Base-by-base conservation (phyloP, 495 filamentous ascomycete species). In the Poronia punctata region DNA sequence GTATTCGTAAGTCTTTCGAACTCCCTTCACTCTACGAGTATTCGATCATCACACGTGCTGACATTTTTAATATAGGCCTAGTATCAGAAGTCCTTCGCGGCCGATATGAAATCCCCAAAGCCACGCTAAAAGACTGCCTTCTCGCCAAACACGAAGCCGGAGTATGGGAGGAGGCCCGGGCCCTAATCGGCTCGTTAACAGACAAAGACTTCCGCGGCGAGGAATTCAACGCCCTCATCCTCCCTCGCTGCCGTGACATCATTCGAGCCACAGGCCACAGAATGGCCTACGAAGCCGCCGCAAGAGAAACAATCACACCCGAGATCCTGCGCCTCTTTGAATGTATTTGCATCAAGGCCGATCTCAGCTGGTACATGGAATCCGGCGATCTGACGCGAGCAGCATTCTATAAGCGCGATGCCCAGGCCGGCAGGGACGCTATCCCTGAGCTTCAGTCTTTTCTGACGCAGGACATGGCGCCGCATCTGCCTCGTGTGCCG, bases 271-370 rank as follows among this genome's bases (percentile, higher is more conserved):
- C 60, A 4, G 63, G 59, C 1, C 53, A 61, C n/a, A 58, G 61
- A 1, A 65, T 65, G 59, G 61, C 56, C 1, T 54, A 59, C 17
- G 62, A 67, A 38, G 58, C 60, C 4, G 58, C 17, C 22, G 18
- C 10, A 4, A 32, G 35, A 5, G 25, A 32, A 1, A 50, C 57
- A 4, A 31, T 67, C 0, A 49, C 54, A 16, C 40, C 39, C 6
- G 47, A 52, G 9, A 30, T 64, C 1, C 26, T 61, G 1, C 29
- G 25, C 4, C 52, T 66, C 2, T 66, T 58, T 35, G 59, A 66
- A 38, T 49, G 53, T 0, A 52, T 36, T 10, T 51, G 54, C 18
- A 41, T 64, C 5, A 56, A 49, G 23, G 36, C 41, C 4, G 59
- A 62, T 35, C 30, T 58, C 8, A 53, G 56, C 7, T 67, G 60